A percentile compares a stretch with the other conserved stretches of the same genome.
Evolutionary conservation across 176 grass and related monocot species (phyloP).

Genomic region (Eragrostis nindensis): DNA sequence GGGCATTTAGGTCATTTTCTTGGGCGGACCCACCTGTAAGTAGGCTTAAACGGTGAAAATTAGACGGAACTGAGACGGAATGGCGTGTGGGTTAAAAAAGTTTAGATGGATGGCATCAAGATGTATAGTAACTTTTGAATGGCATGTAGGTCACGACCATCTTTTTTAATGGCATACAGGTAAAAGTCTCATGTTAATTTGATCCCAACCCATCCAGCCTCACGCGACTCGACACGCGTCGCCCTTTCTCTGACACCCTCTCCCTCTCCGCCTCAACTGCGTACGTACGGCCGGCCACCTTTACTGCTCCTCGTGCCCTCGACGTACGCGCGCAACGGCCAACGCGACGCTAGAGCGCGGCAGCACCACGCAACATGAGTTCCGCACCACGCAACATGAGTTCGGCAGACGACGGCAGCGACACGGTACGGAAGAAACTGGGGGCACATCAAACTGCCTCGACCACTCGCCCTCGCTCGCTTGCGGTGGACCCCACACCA

Average conservation of each 20-base stretch:
- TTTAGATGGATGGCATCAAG: too few species aligned
- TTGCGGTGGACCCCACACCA: slow-evolving; percentile 4
- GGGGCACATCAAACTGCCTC: slow-evolving; percentile 20
- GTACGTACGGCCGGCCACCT: background rate
- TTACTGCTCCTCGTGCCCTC: background rate
- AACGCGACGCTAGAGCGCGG: background rate
- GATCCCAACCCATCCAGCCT: background rate
- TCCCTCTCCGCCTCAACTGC: slow-evolving; percentile 14
- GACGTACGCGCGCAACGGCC: background rate
- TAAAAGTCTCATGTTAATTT: too few species aligned
- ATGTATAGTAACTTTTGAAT: too few species aligned
- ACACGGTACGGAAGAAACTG: slow-evolving; percentile 24
- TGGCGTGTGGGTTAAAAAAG: too few species aligned
- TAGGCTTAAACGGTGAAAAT: too few species aligned
- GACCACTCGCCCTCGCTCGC: background rate
- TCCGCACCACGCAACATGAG: background rate
- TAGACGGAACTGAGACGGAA: too few species aligned
- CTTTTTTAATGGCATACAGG: too few species aligned
- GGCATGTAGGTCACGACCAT: too few species aligned
- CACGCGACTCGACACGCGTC: slow-evolving; percentile 46
- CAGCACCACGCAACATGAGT: background rate
- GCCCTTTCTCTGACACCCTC: slow-evolving; percentile 13
- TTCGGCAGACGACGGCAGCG: background rate
- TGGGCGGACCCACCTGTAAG: too few species aligned
- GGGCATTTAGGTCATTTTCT: too few species aligned